These are phyloP conservation scores for Chloris gayana DNA, from an alignment of 176 grass and related monocot genomes.

Conservation along the genomic window DNA sequence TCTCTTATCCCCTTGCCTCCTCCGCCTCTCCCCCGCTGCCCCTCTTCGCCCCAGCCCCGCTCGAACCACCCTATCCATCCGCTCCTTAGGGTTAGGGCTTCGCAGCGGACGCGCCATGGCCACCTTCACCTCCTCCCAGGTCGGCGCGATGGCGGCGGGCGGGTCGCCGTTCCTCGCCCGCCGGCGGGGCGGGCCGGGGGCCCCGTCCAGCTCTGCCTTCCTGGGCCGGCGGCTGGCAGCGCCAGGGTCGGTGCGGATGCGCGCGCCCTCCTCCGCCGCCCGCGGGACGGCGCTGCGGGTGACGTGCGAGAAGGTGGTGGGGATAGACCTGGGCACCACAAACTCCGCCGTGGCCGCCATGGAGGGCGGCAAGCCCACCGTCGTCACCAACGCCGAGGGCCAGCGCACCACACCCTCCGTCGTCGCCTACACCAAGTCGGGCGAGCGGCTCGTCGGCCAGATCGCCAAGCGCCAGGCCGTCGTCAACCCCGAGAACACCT, in stretches of 20 bases:
- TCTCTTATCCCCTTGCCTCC: constrained; percentile 36
- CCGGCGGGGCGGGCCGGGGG: constrained; percentile 8
- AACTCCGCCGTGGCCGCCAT: constrained; percentile 73
- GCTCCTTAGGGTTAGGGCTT: constrained; percentile 36
- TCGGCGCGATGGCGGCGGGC: constrained; percentile 45
- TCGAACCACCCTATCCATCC: neutral
- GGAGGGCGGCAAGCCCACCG: constrained; percentile 94
- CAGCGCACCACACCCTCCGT: constrained; percentile 90
- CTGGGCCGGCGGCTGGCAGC: constrained; percentile 40
- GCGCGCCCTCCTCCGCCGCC: neutral
- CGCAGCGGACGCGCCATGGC: constrained; percentile 35
- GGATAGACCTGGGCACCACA: constrained; percentile 56
- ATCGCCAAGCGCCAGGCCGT: constrained; percentile 97
- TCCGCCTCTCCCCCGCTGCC: constrained; percentile 1
- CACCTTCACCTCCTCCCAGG: constrained; percentile 51
- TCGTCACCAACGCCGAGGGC: constrained; percentile 95
- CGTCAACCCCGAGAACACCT: constrained; percentile 97
- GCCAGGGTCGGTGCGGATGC: no score
- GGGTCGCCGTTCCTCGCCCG: constrained; percentile 61
- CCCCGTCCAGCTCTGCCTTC: constrained; percentile 55
- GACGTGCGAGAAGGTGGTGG: constrained; percentile 93
- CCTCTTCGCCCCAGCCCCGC: neutral
- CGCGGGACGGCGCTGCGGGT: constrained; percentile 56
- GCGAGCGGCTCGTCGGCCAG: constrained; percentile 81
- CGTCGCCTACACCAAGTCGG: constrained; percentile 81